Evolutionary conservation across 331 rosid genomes (phyloP), one percentile per base, ranked within the genome.

Genomic region (Rhamnella rubrinervis): DNA sequence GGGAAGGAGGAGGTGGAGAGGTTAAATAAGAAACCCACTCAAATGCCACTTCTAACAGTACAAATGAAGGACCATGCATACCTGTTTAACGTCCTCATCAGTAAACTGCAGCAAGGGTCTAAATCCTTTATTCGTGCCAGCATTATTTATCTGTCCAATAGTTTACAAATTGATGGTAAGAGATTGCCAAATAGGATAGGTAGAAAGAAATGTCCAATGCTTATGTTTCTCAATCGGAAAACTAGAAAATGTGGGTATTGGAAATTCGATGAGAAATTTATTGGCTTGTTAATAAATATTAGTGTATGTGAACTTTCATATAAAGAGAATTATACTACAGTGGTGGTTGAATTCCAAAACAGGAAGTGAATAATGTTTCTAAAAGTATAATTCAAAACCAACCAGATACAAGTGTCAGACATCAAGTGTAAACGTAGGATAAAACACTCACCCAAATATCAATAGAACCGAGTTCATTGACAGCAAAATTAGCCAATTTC

Each of bases 61-160:
- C 23, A 53, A 53, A 57, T 16, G 15, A 52, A 60, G 61, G 67
- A 35, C 18, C 35, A 64, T 50, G 20, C 35, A 12, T 84, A 93
- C 97, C 96, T 93, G 97, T 74, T 70, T 81, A 71, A 93, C 83
- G 81, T 93, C 97, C 85, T 91, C 96, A 57, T 93, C 97, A 13
- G 82, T 87, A 63, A 93, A 93, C 72, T 89, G 89, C 75, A 93
- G 95, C 80, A 93, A 71, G 19, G 98, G 93, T 83, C 98, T 83
- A 71, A 93, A 93, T 71, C 98, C 97, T 83, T 91, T 93, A 78
- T 87, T 93, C 56, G 95, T 71, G 39, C 97, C 98, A 7, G 98
- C 97, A 78, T 91, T 93, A 73, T 93, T 93, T 76, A 91, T 91
- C 98, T 89, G 88, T 79, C 35, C 57, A 70, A 64, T 3, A 23